phyloP scores from a whole-genome alignment of 331 rosid genomes.

The Cydonia oblonga region DNA sequence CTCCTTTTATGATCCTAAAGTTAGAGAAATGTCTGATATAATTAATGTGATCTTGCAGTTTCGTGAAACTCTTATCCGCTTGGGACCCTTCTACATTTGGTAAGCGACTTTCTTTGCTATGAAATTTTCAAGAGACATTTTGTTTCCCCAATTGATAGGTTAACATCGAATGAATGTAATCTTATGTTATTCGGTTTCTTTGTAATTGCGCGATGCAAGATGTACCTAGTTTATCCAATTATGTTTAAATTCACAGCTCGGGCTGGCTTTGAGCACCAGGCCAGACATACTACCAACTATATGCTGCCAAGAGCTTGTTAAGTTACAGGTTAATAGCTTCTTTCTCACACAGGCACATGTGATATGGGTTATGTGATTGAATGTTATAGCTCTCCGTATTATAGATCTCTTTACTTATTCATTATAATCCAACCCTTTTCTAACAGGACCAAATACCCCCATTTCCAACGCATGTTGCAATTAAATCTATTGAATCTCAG shows the following conservation, averaged over 20 bases:
- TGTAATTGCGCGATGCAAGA: background rate
- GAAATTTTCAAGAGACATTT: background rate
- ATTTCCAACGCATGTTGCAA: conserved; percentile 64
- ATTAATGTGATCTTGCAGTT: conserved; percentile 59
- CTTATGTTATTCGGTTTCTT: background rate
- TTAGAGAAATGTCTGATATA: conserved; percentile 2
- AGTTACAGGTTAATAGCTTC: conserved; percentile 61
- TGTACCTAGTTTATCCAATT: conserved; percentile 17
- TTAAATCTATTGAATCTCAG: conserved; percentile 69
- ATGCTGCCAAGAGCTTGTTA: conserved; percentile 84
- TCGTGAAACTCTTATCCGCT: conserved; percentile 72
- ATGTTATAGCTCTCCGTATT: background rate
- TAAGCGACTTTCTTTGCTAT: conserved; percentile 25
- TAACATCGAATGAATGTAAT: background rate
- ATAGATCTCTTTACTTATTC: background rate
- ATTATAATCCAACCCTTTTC: background rate
- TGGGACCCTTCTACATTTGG: conserved; percentile 98
- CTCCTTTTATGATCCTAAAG: background rate
- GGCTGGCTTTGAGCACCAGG: conserved; percentile 96
- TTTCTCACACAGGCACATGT: conserved; percentile 15
- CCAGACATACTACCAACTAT: conserved; percentile 71
- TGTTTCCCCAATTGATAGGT: background rate
- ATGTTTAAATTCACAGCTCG: conserved; percentile 60
- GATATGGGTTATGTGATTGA: conserved; percentile 11
- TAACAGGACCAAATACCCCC: conserved; percentile 95